Evolutionary conservation across 139 green algal species (phyloP).

Genomic region (Closterium sp.): DNA sequence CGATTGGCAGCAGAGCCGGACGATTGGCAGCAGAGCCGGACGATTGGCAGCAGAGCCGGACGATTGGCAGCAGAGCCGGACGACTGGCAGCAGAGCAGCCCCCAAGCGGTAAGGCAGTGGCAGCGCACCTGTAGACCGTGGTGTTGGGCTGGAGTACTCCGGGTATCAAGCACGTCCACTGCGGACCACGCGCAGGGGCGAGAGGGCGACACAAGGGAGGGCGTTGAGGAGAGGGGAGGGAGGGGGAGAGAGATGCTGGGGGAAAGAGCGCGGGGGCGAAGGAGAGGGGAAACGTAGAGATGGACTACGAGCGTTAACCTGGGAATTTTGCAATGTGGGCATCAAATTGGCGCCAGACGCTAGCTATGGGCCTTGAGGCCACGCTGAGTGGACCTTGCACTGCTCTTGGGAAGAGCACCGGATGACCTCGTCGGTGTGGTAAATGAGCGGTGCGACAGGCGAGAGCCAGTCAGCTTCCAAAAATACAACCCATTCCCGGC

Average conservation of each 20-base stretch:
- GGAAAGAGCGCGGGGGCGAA: not conserved
- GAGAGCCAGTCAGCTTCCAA: not conserved
- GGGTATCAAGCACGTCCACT: not conserved
- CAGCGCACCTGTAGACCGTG: not conserved
- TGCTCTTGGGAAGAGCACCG: no score
- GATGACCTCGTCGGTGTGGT: not conserved
- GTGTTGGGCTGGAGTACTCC: not conserved
- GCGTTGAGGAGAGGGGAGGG: not conserved
- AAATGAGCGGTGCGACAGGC: not conserved
- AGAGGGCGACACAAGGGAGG: not conserved
- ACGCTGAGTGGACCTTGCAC: no score
- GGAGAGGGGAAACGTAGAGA: not conserved
- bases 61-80: no score
- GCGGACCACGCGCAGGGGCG: no score
- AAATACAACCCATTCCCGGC: no score
- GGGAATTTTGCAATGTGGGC: no score
- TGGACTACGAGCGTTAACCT: not conserved
- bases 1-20: no score
- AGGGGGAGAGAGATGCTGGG: not conserved
- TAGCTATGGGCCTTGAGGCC: no score
- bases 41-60: no score
- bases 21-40: no score
- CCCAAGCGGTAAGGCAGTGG: not conserved
- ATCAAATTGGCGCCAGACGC: no score
- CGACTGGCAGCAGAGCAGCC: no score